These are phyloP conservation scores for Tylopilus felleus DNA, from an alignment of 768 basidiomycete genomes.

Conservation along the genomic window DNA sequence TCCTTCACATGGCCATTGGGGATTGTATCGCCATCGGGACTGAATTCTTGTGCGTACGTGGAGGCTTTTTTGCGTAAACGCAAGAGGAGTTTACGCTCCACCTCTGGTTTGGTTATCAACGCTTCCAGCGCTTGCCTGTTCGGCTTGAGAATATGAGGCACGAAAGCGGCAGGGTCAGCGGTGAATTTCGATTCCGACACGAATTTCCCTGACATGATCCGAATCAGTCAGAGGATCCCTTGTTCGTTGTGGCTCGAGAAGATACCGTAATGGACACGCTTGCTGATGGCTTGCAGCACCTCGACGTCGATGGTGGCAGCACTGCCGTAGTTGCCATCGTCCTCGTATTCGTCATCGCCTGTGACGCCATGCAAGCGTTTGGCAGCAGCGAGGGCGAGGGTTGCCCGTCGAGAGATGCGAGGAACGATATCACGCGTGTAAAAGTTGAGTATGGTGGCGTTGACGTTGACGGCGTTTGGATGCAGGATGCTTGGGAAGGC, in stretches of 20 bases:
- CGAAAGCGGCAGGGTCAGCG: constrained; percentile 80
- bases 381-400: constrained; percentile 56
- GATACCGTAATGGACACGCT: constrained; percentile 96
- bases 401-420: constrained; percentile 75
- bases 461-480: constrained; percentile 81
- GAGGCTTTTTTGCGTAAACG: constrained; percentile 83
- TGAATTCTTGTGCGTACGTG: constrained; percentile 81
- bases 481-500: constrained; percentile 74
- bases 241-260: constrained; percentile 11
- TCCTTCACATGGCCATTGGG: constrained; percentile 31
- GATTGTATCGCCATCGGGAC: constrained; percentile 56
- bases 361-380: constrained; percentile 67
- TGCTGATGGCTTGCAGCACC: constrained; percentile 95
- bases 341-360: constrained; percentile 71
- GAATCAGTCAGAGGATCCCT: too few relatives aligned
- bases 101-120: constrained; percentile 96
- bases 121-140: constrained; percentile 76
- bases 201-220: constrained; percentile 75
- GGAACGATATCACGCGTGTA: constrained; percentile 89
- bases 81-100: constrained; percentile 79
- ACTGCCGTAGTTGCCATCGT: constrained; percentile 98
- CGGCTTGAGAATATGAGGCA: constrained; percentile 84
- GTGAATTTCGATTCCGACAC: constrained; percentile 97
- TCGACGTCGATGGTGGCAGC: constrained; percentile 94
- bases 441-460: constrained; percentile 81